These are phyloP conservation scores for Ceratocystis destructans DNA, from an alignment of 2,329 filamentous ascomycete genomes.

Conservation along the genomic window DNA sequence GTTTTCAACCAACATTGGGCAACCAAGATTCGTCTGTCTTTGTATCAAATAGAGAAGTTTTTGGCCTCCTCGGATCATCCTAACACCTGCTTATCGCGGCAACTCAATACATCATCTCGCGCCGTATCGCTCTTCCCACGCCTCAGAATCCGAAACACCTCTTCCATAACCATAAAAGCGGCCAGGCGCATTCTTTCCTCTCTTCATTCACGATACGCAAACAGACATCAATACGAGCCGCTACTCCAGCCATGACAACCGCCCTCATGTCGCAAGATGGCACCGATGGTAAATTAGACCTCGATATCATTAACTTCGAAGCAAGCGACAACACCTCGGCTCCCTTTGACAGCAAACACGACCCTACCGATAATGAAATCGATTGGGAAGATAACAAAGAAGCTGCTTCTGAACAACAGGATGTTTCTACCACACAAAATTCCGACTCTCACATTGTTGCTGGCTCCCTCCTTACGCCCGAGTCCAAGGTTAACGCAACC, in stretches of 20 bases:
- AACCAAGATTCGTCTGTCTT: not conserved
- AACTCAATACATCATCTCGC: not conserved
- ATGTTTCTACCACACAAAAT: not conserved
- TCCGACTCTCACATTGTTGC: not conserved
- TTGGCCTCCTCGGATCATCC: not conserved
- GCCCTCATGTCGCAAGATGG: constrained; percentile 21
- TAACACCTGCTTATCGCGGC: not conserved
- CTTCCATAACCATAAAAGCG: not conserved
- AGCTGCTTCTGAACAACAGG: not conserved
- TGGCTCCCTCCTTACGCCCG: not conserved
- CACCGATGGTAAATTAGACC: constrained; percentile 23
- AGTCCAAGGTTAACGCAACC: not conserved
- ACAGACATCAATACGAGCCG: not conserved
- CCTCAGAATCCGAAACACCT: not conserved
- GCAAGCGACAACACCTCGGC: constrained; percentile 22
- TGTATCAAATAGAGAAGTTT: not conserved
- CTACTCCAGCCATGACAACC: constrained; percentile 16
- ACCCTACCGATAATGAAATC: constrained; percentile 15
- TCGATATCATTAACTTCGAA: constrained; percentile 30
- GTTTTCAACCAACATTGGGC: no score
- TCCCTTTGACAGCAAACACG: not conserved
- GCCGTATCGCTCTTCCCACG: not conserved
- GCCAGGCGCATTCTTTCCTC: not conserved
- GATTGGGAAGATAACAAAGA: constrained; percentile 18
- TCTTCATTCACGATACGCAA: not conserved